These are phyloP conservation scores for Penicillium sp. DNA, from an alignment of 2,329 filamentous ascomycete genomes.

Conservation along the genomic window DNA sequence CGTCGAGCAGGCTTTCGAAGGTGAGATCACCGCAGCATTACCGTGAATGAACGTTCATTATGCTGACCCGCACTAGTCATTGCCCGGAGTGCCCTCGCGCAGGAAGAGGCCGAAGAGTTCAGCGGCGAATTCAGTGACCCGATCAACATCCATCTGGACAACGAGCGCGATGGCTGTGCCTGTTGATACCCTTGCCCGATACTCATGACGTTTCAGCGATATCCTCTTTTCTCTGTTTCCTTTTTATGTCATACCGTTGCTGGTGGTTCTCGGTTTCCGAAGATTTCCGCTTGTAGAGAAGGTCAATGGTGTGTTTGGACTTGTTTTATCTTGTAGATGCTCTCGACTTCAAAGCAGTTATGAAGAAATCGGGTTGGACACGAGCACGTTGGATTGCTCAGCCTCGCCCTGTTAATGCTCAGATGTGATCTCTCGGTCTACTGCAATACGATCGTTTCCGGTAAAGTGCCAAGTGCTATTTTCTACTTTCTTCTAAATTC, in stretches of 20 bases:
- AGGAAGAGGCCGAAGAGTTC: conserved; percentile 98
- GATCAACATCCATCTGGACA: conserved; percentile 96
- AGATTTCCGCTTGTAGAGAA: conserved; percentile 16
- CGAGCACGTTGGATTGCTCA: neutral
- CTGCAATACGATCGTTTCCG: neutral
- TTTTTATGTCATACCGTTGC: conserved; percentile 13
- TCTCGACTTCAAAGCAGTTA: conserved; percentile 1
- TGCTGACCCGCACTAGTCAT: conserved; percentile 65
- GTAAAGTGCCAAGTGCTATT: neutral
- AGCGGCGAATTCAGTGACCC: conserved; percentile 96
- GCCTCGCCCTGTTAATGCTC: neutral
- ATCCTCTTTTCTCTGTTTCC: conserved; percentile 16
- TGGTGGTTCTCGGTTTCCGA: conserved; percentile 7
- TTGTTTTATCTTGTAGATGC: conserved; percentile 12
- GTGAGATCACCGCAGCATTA: conserved; percentile 40
- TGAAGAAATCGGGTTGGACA: neutral
- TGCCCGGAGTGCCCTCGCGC: conserved; percentile 87
- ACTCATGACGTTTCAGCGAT: conserved; percentile 29
- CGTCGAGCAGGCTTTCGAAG: conserved; percentile 83
- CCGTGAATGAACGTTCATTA: neutral
- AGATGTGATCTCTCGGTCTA: neutral
- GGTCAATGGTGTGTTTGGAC: conserved; percentile 7
- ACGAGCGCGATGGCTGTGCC: conserved; percentile 86
- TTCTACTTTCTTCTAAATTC: neutral
- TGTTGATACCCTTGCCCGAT: conserved; percentile 60